Evolutionary conservation across 306 rosid genomes (phyloP).

Genomic region (Hippophae tibetana): DNA sequence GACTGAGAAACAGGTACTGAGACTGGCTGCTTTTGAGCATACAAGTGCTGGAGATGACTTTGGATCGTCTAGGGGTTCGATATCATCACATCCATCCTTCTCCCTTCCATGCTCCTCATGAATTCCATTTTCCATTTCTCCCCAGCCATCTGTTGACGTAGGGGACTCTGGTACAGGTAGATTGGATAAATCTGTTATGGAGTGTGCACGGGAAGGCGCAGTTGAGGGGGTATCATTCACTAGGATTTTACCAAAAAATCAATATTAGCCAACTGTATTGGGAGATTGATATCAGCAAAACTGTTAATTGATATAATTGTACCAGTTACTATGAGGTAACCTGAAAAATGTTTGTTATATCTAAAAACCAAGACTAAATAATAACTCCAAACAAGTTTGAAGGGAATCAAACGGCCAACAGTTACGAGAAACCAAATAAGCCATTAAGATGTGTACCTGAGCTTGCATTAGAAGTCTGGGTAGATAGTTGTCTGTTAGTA

Average conservation of each 20-base stretch:
- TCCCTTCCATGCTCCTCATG: constrained; percentile 56
- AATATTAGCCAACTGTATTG: constrained; percentile 7
- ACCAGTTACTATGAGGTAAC: too few species aligned
- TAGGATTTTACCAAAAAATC: constrained; percentile 27
- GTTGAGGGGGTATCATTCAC: constrained; percentile 56
- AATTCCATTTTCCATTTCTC: constrained; percentile 87
- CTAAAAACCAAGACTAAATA: too few species aligned
- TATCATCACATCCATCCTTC: constrained; percentile 92
- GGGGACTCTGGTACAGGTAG: constrained; percentile 66
- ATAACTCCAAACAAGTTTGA: too few species aligned
- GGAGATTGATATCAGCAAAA: not conserved
- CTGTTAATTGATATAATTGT: too few species aligned
- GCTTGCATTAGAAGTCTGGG: constrained; percentile 52
- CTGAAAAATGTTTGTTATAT: too few species aligned
- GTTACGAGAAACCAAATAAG: not conserved
- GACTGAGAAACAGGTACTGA: constrained; percentile 48
- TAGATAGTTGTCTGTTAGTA: constrained; percentile 35
- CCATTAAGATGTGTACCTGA: constrained; percentile 41
- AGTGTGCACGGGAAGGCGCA: constrained; percentile 43
- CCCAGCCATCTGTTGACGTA: constrained; percentile 96
- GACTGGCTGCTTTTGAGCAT: constrained; percentile 85
- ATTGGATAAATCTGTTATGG: constrained; percentile 58
- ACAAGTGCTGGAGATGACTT: constrained; percentile 65
- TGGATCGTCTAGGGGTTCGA: constrained; percentile 80
- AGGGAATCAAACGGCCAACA: too few species aligned